These are phyloP conservation scores for Boletus rex-veris DNA, from an alignment of 768 basidiomycete genomes.

Conservation along the genomic window DNA sequence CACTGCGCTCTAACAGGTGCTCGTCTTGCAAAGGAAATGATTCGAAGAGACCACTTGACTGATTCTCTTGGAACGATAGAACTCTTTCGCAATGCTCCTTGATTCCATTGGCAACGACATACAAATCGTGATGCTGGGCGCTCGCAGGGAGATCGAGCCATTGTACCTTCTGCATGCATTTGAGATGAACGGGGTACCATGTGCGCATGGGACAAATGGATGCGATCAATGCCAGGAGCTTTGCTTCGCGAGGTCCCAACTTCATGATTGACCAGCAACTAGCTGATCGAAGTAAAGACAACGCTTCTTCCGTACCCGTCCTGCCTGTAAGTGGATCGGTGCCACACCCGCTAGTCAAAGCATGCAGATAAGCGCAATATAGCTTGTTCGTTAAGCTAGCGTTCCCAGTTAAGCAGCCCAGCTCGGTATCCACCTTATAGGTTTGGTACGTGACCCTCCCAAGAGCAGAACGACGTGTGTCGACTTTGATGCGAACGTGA, in stretches of 20 bases:
- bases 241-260: constrained; percentile 27
- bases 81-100: constrained; percentile 23
- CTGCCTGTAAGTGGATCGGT: constrained; percentile 44
- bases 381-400: constrained; percentile 28
- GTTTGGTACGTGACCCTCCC: constrained; percentile 21
- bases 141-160: constrained; percentile 26
- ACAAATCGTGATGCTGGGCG: constrained; percentile 34
- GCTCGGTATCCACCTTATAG: constrained; percentile 30
- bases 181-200: constrained; percentile 38
- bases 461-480: not conserved
- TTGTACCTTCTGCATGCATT: constrained; percentile 38
- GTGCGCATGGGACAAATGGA: constrained; percentile 33
- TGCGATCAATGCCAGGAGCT: constrained; percentile 33
- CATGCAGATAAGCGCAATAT: constrained; percentile 43
- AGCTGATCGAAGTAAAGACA: constrained; percentile 38
- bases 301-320: constrained; percentile 44
- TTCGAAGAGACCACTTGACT: not conserved
- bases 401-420: constrained; percentile 30
- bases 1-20: constrained; percentile 18
- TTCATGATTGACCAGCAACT: constrained; percentile 39
- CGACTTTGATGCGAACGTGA: constrained; percentile 17
- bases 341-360: constrained; percentile 39
- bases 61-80: constrained; percentile 7
- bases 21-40: constrained; percentile 2
- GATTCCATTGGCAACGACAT: constrained; percentile 25